These are phyloP conservation scores for Cydonia oblonga DNA, from an alignment of 331 rosid species.

Conservation along the genomic window DNA sequence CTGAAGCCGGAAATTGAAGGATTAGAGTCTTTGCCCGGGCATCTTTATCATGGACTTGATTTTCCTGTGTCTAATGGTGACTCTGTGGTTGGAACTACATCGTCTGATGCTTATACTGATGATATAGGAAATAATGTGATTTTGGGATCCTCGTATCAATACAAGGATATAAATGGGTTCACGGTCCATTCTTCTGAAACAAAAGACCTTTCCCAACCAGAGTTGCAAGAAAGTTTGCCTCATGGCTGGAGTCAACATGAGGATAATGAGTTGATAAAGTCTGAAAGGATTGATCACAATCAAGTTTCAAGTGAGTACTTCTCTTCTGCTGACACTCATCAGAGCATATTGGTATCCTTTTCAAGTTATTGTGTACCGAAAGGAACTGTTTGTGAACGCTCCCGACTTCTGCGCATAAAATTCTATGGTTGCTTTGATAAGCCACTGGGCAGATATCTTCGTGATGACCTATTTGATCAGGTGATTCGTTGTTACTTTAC, in stretches of 20 bases:
- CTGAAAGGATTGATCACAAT: conserved; percentile 42
- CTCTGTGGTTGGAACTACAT: conserved; percentile 19
- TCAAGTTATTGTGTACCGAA: conserved; percentile 79
- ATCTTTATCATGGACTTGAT: conserved; percentile 22
- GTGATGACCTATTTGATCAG: conserved; percentile 74
- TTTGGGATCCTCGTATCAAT: conserved; percentile 19
- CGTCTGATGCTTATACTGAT: conserved; percentile 21
- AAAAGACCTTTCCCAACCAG: conserved; percentile 31
- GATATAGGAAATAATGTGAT: conserved; percentile 30
- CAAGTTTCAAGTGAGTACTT: conserved; percentile 69
- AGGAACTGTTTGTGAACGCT: conserved; percentile 73
- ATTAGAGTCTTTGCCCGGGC: conserved; percentile 22
- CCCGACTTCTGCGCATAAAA: conserved; percentile 83
- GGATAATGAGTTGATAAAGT: conserved; percentile 32
- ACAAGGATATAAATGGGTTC: conserved; percentile 25
- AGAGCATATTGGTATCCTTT: conserved; percentile 85
- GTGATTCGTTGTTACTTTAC: conserved; percentile 19
- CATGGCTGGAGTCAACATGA: conserved; percentile 34
- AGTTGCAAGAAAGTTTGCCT: conserved; percentile 27
- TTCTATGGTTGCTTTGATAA: conserved; percentile 88
- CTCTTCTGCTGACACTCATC: conserved; percentile 75
- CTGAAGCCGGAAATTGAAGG: conserved; percentile 29
- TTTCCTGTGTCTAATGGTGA: conserved; percentile 29
- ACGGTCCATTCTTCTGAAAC: conserved; percentile 9
- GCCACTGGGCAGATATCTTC: conserved; percentile 92